These are phyloP conservation scores for Hymenoscyphus repandus DNA, from an alignment of 2,329 filamentous ascomycete genomes.

Conservation along the genomic window DNA sequence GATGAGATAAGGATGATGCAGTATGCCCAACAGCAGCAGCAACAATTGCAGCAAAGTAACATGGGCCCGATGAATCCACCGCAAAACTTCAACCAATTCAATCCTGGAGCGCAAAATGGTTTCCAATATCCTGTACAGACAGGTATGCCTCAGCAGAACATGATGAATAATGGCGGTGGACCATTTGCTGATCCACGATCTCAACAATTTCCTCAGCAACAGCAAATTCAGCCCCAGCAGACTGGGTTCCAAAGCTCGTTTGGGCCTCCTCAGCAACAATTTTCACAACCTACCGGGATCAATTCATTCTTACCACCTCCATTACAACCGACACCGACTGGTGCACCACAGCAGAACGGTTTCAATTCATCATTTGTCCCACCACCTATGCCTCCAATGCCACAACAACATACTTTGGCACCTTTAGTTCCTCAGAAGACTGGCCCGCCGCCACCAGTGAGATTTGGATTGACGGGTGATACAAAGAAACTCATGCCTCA, in stretches of 20 bases:
- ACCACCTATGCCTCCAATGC: slow-evolving; percentile 44
- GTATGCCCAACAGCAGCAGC: slow-evolving; percentile 46
- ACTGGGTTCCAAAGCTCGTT: slow-evolving; percentile 43
- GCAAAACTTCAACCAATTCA: slow-evolving; percentile 30
- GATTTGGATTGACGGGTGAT: slow-evolving; percentile 73
- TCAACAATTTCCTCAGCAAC: slow-evolving; percentile 39
- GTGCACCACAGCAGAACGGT: slow-evolving; percentile 44
- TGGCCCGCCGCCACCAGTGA: slow-evolving; percentile 78
- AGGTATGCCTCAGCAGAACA: slow-evolving; percentile 20
- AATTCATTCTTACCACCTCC: slow-evolving; percentile 56
- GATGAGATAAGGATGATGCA: slow-evolving; percentile 67
- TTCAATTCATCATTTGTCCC: slow-evolving; percentile 39
- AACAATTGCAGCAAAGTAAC: slow-evolving; percentile 34
- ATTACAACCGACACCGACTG: slow-evolving; percentile 56
- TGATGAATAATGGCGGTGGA: slow-evolving; percentile 41
- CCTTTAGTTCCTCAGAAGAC: slow-evolving; percentile 74
- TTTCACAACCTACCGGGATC: slow-evolving; percentile 38
- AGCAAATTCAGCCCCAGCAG: slow-evolving; percentile 43
- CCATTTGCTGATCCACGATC: slow-evolving; percentile 52
- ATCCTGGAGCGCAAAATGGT: slow-evolving; percentile 20
- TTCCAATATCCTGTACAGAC: slow-evolving; percentile 26
- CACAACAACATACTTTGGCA: slow-evolving; percentile 51
- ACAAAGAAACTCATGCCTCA: slow-evolving; percentile 77
- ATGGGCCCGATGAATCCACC: slow-evolving; percentile 32
- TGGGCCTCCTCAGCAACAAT: slow-evolving; percentile 33